Evolutionary conservation across 2,329 filamentous ascomycete species (phyloP), one percentile per base, ranked within the genome.

Genomic region (Mycosphaerella arachidis): DNA sequence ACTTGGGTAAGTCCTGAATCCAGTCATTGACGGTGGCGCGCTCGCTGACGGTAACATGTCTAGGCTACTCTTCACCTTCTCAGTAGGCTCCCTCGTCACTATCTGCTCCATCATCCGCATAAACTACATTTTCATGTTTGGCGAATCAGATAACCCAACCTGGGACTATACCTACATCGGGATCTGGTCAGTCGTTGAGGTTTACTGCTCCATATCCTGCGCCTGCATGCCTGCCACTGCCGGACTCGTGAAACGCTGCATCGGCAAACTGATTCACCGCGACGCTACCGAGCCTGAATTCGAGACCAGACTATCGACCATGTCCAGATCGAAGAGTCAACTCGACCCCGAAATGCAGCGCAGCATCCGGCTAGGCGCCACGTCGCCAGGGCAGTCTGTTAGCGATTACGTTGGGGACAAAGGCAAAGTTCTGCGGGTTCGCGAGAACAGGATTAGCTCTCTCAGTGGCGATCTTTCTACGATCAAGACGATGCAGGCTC

Each of bases 161-260:
- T 68, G 58, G 57, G 57, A 62, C 53, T 67, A 65, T 46, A 61
- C 58, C 33, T 59, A 60, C 20, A 57, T 66, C 20, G 60, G 56
- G 6, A 37, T 67, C 45, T 68, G 67, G 67, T 60, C 56, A 33
- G 52, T 60, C 30, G 58, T 68, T 30, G 66, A 68, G 50, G 58
- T 56, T 48, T 63, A 66, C 33, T 53, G 64, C 10, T 64, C 60
- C 6, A 29, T 67, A 29, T 56, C 65, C 37, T 68, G 66, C 59
- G 59, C 62, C n/a, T 68, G 66, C 48, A 62, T 65, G 43, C 66
- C 67, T 5, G 59, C 57, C 8, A 57, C 59, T 9, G 56, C 60
- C 8, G 64, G 64, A 16, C 55, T 66, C 12, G 50, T 60, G 9
- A 53, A 61, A 31, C 53, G 60, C n/a, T 48, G 46, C 46, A 48